Base-by-base conservation (phyloP, 176 grass and related monocot species). In the Bolboschoenus planiculmis region DNA sequence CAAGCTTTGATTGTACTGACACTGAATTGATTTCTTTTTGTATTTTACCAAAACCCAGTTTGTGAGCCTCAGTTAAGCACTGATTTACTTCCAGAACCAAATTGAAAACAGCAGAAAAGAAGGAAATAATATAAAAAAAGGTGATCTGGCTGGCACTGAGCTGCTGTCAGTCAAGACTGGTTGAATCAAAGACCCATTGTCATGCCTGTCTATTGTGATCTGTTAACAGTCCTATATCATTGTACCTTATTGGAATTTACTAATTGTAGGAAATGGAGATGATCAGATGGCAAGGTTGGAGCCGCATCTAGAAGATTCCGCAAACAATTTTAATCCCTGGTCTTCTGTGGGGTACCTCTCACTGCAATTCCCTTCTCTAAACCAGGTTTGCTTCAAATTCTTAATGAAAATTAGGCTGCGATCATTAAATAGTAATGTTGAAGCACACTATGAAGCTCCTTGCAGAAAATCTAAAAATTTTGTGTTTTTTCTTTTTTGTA, bases 271-370 rank as follows among this genome's bases (percentile, higher is more conserved):
- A 40, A 40, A 61, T 54, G 39, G 14, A 48, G 55, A 81, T 2
- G 79, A 87, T 83, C 37, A 15, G 10, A 55, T 51, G 21, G 16
- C 67, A 47, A 71, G 58, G 11, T 78, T 74, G 57, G 58, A 59
- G 20, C 24, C 78, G 33, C 85, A 83, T 56, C 56, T 82, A 46
- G 60, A 79, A 76, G 64, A 71, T 42, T 73, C 51, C 64, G 71
- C 53, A 43, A 87, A 83, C 68, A 67, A 87, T 3, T 78, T 62
- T 56, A 70, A 78, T 26, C 54, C 53, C 47, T 87, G 80, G 81
- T 73, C 86, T 56, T 78, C 86, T 56, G 54, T 78, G n/a, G 66
- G 68, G 13, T 81, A 81, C 31, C 78, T 81, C 6, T 81, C 78
- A 36, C 53, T 81, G 27, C 78, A 81, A 54, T 84, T 68, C 63